Conservation (phyloP, 495 filamentous ascomycete species). For the Xylaria sp. region DNA sequence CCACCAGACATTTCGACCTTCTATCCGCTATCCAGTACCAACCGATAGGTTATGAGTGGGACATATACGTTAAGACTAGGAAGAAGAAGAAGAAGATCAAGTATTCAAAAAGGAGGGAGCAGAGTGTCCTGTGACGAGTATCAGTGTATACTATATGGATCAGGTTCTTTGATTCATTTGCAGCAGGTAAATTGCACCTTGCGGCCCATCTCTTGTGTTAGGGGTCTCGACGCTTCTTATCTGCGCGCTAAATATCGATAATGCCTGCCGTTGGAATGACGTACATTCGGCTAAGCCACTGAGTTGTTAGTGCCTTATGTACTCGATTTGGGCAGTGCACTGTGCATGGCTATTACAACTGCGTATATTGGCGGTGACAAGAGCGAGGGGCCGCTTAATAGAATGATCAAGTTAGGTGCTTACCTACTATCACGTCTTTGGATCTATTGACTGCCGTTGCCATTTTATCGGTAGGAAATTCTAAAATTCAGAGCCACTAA, state of each 20-base stretch:
- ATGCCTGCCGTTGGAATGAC: constrained; percentile 18
- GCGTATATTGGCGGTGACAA: too few species aligned
- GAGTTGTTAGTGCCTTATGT: neutral
- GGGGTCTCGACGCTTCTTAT: neutral
- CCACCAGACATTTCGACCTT: constrained; percentile 25
- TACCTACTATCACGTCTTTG: too few species aligned
- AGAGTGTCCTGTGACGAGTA: neutral
- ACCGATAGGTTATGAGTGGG: neutral
- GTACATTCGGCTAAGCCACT: constrained; percentile 22
- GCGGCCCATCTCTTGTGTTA: neutral
- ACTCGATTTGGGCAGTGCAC: neutral
- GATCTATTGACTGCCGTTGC: too few species aligned
- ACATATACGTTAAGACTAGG: neutral
- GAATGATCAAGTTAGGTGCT: too few species aligned
- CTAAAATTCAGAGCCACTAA: too few species aligned
- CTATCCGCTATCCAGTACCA: neutral
- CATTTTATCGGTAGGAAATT: too few species aligned
- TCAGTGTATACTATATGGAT: too few species aligned
- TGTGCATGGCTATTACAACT: too few species aligned
- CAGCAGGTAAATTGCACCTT: neutral
- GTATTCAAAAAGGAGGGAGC: neutral
- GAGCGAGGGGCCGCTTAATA: too few species aligned
- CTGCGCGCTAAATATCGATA: constrained; percentile 1
- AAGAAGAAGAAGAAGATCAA: neutral
- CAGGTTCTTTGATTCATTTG: neutral